Evolutionary conservation across 1,139 yeast species (phyloP).

Genomic region (Debaryomycetaceae sp.): DNA sequence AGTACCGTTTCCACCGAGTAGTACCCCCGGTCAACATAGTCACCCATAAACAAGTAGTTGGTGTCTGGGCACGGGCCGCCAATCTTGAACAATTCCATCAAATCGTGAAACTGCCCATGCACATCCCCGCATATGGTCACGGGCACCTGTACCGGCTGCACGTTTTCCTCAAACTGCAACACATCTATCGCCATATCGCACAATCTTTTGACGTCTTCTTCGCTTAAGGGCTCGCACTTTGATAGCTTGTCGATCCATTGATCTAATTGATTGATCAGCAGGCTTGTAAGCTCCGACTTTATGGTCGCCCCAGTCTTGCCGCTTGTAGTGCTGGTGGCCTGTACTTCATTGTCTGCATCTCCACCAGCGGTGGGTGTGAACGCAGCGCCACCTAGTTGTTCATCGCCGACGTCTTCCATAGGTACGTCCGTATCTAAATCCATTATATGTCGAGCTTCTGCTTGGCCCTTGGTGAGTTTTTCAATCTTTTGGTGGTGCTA

Average conservation of each 20-base stretch:
- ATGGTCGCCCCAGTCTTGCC: too few relatives aligned
- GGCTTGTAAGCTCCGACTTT: slow-evolving; percentile 20
- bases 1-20: slow-evolving; percentile 91
- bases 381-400: slow-evolving; percentile 30
- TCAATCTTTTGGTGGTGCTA: slow-evolving; percentile 1
- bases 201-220: slow-evolving; percentile 73
- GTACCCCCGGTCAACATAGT: slow-evolving; percentile 96
- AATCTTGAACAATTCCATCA: slow-evolving; percentile 83
- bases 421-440: slow-evolving; percentile 68
- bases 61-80: slow-evolving; percentile 88
- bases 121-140: slow-evolving; percentile 97
- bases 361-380: slow-evolving; percentile 9
- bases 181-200: slow-evolving; percentile 92
- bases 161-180: slow-evolving; percentile 86
- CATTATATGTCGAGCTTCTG: slow-evolving; percentile 26
- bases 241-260: slow-evolving; percentile 80
- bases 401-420: slow-evolving; percentile 66
- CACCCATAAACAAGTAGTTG: slow-evolving; percentile 84
- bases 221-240: slow-evolving; percentile 80
- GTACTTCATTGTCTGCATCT: slow-evolving; percentile 8
- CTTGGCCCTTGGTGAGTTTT: neutral
- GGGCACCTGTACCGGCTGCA: slow-evolving; percentile 92
- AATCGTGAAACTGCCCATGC: slow-evolving; percentile 96
- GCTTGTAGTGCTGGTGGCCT: slow-evolving; percentile 12
- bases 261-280: slow-evolving; percentile 64